phyloP scores from a whole-genome alignment of 2,329 filamentous ascomycete species.

The Sarocladiaceae sp. region DNA sequence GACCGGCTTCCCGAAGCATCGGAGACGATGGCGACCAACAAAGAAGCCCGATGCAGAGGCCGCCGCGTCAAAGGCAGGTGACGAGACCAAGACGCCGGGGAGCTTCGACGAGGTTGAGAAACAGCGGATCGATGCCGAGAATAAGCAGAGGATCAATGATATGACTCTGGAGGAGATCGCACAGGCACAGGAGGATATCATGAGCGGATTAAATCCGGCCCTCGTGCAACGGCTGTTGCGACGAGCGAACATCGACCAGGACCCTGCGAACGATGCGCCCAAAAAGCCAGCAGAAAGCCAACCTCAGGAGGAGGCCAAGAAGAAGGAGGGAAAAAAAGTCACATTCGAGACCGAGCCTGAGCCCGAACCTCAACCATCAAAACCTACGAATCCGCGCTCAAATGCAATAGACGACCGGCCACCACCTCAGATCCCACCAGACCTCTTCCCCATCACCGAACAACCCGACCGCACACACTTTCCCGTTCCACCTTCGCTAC shows the following conservation, averaged over 20 bases:
- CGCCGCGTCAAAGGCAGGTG: slow-evolving; percentile 11
- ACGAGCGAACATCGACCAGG: slow-evolving; percentile 70
- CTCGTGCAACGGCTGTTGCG: slow-evolving; percentile 74
- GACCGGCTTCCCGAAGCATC: slow-evolving; percentile 81
- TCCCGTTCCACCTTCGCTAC: slow-evolving; percentile 48
- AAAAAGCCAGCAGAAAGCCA: slow-evolving; percentile 2
- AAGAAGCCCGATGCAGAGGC: slow-evolving; percentile 46
- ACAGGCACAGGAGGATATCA: slow-evolving; percentile 73
- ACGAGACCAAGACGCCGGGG: slow-evolving; percentile 13
- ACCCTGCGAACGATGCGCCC: slow-evolving; percentile 9
- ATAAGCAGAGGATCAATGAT: slow-evolving; percentile 63
- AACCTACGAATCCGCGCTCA: background rate
- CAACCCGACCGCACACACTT: slow-evolving; percentile 53
- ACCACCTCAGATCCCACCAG: slow-evolving; percentile 34
- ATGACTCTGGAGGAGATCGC: slow-evolving; percentile 85
- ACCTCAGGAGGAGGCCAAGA: slow-evolving; percentile 12
- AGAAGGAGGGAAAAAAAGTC: slow-evolving; percentile 29
- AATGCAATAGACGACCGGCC: slow-evolving; percentile 31
- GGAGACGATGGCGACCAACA: slow-evolving; percentile 77
- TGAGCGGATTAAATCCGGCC: slow-evolving; percentile 69
- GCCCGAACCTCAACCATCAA: background rate
- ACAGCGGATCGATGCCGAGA: slow-evolving; percentile 76
- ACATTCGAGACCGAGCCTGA: slow-evolving; percentile 15
- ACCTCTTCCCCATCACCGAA: slow-evolving; percentile 39
- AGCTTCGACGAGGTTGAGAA: slow-evolving; percentile 54